phyloP scores from a whole-genome alignment of 2,329 filamentous ascomycete species.

The Pseudogymnoascus sp. region DNA sequence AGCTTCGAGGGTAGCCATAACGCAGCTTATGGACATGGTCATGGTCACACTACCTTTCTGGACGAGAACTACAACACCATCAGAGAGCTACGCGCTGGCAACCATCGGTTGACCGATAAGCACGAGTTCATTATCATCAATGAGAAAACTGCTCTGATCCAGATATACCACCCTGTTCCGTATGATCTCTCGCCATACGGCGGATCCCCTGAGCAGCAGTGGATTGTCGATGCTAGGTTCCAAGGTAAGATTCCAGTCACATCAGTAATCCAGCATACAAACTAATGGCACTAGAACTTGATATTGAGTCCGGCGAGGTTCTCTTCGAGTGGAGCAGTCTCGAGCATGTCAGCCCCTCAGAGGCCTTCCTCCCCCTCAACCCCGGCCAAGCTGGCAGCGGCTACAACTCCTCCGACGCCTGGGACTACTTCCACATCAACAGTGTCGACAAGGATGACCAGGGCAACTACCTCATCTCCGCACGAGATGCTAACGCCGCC shows the following conservation, averaged over 20 bases:
- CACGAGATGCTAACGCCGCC: slow-evolving; percentile 38
- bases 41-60: slow-evolving; percentile 47
- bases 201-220: slow-evolving; percentile 41
- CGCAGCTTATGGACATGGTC: slow-evolving; percentile 44
- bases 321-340: slow-evolving; percentile 54
- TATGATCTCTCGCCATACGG: slow-evolving; percentile 40
- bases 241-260: slow-evolving; percentile 35
- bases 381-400: slow-evolving; percentile 37
- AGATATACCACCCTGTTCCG: slow-evolving; percentile 46
- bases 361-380: slow-evolving; percentile 40
- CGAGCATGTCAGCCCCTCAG: slow-evolving; percentile 42
- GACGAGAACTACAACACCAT: slow-evolving; percentile 49
- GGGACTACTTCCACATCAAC: slow-evolving; percentile 32
- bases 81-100: slow-evolving; percentile 43
- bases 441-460: slow-evolving; percentile 33
- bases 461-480: slow-evolving; percentile 43
- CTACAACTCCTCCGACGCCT: slow-evolving; percentile 35
- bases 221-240: slow-evolving; percentile 48
- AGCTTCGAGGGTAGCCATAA: slow-evolving; percentile 49
- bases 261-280: slow-evolving; percentile 14
- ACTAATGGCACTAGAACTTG: slow-evolving; percentile 21
- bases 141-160: slow-evolving; percentile 45
- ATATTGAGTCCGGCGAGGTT: slow-evolving; percentile 42
- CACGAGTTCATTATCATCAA: slow-evolving; percentile 50
- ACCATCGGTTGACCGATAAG: slow-evolving; percentile 44